A percentile compares a stretch with the other conserved stretches of the same genome.
Conservation (phyloP, 192 early-diverging fungal genomes). For the Gorgonomyces haynaldii region DNA sequence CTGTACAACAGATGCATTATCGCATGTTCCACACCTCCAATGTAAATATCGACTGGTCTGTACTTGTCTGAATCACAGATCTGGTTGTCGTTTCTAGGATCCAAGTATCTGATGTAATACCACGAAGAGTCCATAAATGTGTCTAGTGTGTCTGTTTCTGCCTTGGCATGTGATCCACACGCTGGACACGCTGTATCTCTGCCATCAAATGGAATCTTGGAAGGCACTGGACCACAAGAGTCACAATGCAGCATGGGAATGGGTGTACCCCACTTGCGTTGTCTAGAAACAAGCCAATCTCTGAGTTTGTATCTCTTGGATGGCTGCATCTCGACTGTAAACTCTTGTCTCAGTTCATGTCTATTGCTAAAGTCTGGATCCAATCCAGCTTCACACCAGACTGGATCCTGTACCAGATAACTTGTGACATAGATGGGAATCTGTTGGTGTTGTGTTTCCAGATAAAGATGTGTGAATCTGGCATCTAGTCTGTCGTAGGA, state of each 20-base stretch:
- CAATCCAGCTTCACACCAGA: no score
- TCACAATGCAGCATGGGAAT: constrained; percentile 88
- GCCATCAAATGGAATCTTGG: constrained; percentile 49
- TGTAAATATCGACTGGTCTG: constrained; percentile 84
- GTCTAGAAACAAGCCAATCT: constrained; percentile 93
- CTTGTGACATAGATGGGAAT: background rate
- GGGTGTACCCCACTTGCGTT: constrained; percentile 94
- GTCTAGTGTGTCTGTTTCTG: constrained; percentile 92
- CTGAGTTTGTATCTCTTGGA: constrained; percentile 74
- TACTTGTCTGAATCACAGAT: constrained; percentile 31
- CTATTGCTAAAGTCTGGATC: no score
- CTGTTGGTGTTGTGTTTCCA: background rate
- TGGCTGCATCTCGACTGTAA: no score
- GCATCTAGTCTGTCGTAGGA: background rate
- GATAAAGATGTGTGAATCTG: background rate
- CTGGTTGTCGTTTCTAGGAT: constrained; percentile 53
- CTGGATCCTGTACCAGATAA: background rate
- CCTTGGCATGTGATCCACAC: constrained; percentile 41
- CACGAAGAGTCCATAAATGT: constrained; percentile 97
- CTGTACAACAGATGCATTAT: constrained; percentile 91
- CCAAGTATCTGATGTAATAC: constrained; percentile 84
- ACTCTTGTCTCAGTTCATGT: no score
- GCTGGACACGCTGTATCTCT: constrained; percentile 7
- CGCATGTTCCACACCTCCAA: constrained; percentile 90
- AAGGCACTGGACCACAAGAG: constrained; percentile 68